Evolutionary conservation across 495 filamentous ascomycete species (phyloP), one percentile per base, ranked within the genome.

Genomic region (Hyaloscypha variabilis): DNA sequence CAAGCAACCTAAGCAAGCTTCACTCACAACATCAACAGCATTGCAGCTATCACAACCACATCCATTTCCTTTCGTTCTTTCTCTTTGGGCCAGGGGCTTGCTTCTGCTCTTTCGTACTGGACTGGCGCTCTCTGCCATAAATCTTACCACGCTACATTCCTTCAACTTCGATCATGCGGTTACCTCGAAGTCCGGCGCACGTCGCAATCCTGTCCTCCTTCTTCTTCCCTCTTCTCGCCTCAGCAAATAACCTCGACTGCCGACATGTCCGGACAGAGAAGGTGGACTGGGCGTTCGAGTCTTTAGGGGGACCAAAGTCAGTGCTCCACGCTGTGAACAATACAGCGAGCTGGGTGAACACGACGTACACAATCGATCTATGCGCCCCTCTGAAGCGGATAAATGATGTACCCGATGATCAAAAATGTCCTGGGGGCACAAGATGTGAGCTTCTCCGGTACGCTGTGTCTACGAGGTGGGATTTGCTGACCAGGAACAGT

Each of bases 311-410:
- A 26, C 88, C 91, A n/a, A 90, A 92, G 73, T 85, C 85, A n/a
- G 80, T 96, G 28, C 84, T 87, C 39, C 82, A 85, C 63, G 76
- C 77, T 57, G 76, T 82, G 52, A 78, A 84, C 26, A 71, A 72
- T 46, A 85, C 81, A 0, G 19, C 52, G 13, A 78, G 64, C 11
- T 65, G 74, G 13, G 70, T 72, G 34, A 96, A 96, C 71, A 92
- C 87, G 8, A 97, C 91, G 10, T 97, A 94, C 77, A 91, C 91
- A n/a, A 74, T 99, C 39, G 91, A 97, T 69, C 83, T 97, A 56
- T 99, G 95, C 76, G 77, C 77, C 39, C 79, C 82, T 21, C 77
- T 99, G 51, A 78, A 79, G 63, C 79, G 82, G 60, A 82, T 78
- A 34, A 81, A 82, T 49, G 80, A 79, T 6, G 73, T 76, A 0